Evolutionary conservation across 2,329 filamentous ascomycete species (phyloP).

Genomic region (Sporothrix protearum): DNA sequence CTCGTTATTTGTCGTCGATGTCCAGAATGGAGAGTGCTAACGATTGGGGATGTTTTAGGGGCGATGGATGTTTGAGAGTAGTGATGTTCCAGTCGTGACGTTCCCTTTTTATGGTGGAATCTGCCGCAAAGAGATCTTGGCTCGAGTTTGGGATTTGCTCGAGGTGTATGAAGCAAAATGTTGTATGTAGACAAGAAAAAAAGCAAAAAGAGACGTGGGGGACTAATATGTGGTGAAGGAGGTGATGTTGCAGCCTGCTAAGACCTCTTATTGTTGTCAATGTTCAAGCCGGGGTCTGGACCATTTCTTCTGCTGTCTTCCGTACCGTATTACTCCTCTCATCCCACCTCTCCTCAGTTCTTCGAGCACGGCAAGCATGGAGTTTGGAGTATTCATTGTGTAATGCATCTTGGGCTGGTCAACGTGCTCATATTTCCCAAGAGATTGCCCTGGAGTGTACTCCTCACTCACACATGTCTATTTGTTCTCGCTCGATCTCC

Average conservation of each 20-base stretch:
- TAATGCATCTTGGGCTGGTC: neutral
- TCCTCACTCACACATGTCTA: neutral
- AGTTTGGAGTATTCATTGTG: neutral
- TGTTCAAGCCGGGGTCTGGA: neutral
- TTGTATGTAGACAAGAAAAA: neutral
- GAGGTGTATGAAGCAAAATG: neutral
- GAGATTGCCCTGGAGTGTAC: slow-evolving; percentile 4
- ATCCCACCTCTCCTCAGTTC: neutral
- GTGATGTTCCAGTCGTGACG: neutral
- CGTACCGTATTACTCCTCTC: neutral
- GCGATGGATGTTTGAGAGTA: no score
- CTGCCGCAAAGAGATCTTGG: neutral
- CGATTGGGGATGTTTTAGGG: neutral
- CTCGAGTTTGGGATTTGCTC: neutral
- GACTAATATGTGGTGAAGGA: neutral
- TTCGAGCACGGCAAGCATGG: neutral
- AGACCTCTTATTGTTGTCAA: neutral
- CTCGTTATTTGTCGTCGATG: neutral
- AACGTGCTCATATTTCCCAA: neutral
- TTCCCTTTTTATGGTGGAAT: neutral
- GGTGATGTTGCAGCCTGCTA: neutral
- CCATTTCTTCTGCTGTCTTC: neutral
- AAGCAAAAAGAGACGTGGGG: neutral
- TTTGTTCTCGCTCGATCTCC: neutral
- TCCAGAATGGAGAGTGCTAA: neutral